These are phyloP conservation scores for Rhodotorula toruloides DNA, from an alignment of 768 basidiomycete species.

Conservation along the genomic window DNA sequence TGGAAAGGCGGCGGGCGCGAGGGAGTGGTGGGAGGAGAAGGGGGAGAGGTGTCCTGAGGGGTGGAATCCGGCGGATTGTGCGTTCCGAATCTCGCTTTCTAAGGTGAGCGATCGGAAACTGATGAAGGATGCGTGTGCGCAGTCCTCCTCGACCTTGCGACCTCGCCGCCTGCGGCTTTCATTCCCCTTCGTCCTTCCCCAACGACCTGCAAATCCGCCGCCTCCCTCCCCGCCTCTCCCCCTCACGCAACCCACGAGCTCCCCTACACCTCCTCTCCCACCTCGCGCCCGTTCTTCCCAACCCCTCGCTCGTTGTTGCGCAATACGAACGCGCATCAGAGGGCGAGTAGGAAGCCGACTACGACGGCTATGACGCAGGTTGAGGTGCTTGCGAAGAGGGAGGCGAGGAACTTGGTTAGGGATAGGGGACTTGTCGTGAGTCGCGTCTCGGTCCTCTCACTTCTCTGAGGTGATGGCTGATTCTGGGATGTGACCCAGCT, in stretches of 20 bases:
- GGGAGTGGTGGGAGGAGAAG: constrained; percentile 58
- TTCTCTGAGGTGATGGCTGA: background rate
- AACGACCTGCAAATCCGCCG: background rate
- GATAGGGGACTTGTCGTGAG: constrained; percentile 33
- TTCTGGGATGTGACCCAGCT: constrained; percentile 46
- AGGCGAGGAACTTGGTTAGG: constrained; percentile 76
- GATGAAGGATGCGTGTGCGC: background rate
- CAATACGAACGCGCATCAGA: constrained; percentile 6
- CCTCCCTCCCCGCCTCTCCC: background rate
- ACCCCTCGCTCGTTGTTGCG: constrained; percentile 1
- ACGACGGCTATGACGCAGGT: constrained; percentile 86
- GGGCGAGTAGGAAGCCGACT: constrained; percentile 50
- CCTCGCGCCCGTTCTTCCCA: background rate
- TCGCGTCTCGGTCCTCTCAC: background rate
- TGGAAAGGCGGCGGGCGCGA: constrained; percentile 65
- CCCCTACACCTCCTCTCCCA: background rate
- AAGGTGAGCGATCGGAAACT: too few species aligned
- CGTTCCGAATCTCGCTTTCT: background rate
- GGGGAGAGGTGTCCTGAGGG: constrained; percentile 62
- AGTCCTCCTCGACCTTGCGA: constrained; percentile 78
- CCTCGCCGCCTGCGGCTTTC: constrained; percentile 46
- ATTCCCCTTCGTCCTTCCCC: constrained; percentile 47
- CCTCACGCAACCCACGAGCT: background rate
- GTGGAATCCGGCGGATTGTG: constrained; percentile 81
- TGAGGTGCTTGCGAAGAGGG: constrained; percentile 70